Percentiles rank a stretch among this genome's conserved stretches.
These are phyloP conservation scores for Periconia sp. DNA, from an alignment of 2,329 filamentous ascomycete genomes.

Conservation along the genomic window DNA sequence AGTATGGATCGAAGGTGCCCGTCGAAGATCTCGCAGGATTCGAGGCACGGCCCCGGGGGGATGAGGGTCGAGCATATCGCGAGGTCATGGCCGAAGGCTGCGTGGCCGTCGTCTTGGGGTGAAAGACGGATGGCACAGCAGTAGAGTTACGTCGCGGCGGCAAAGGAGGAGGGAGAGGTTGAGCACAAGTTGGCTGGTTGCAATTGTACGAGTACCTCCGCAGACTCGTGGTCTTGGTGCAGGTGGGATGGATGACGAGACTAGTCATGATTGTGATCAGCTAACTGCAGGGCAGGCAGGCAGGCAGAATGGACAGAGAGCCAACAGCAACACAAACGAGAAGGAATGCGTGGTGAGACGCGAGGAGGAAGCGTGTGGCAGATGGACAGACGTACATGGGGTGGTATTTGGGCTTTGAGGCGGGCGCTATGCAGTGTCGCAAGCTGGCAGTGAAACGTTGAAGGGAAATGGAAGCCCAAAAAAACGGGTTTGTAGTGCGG, in stretches of 20 bases:
- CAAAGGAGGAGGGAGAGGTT: conserved; percentile 16
- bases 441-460: conserved; percentile 17
- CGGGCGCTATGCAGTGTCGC: conserved; percentile 5
- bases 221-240: conserved; percentile 13
- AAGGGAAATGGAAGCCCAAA: conserved; percentile 20
- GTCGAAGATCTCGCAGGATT: conserved; percentile 41
- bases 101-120: conserved; percentile 21
- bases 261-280: conserved; percentile 40
- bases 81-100: conserved; percentile 34
- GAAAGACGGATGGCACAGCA: conserved; percentile 22
- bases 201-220: conserved; percentile 20
- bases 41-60: conserved; percentile 33
- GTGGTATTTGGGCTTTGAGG: conserved; percentile 17
- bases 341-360: conserved; percentile 18
- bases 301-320: not conserved
- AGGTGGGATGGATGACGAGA: conserved; percentile 26
- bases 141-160: conserved; percentile 28
- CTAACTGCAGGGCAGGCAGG: conserved; percentile 6
- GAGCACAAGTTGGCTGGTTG: conserved; percentile 1
- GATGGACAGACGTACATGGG: conserved; percentile 40
- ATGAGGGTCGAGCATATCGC: conserved; percentile 37
- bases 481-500: conserved; percentile 12
- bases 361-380: conserved; percentile 27
- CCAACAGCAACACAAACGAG: conserved; percentile 17
- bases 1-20: conserved; percentile 41